Conservation (phyloP, 2,329 filamentous ascomycete genomes). For the Sclerotinia sclerotiorum region DNA sequence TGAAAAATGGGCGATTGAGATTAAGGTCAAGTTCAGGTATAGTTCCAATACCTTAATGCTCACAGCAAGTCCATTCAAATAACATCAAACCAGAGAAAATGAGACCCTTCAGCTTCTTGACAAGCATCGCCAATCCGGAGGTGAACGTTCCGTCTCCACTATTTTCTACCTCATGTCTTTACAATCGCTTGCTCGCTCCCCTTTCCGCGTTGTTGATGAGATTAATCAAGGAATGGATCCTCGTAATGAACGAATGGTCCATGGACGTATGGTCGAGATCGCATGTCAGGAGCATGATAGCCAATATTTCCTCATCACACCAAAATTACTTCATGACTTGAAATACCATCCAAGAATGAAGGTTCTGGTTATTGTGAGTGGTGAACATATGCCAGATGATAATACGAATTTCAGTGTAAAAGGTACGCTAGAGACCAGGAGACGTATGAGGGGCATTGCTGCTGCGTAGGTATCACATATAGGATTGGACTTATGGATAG, state of each 20-base stretch:
- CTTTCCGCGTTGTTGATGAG: slow-evolving; percentile 97
- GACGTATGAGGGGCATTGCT: slow-evolving; percentile 32
- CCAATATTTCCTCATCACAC: slow-evolving; percentile 96
- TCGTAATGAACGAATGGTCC: slow-evolving; percentile 95
- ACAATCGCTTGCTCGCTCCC: slow-evolving; percentile 87
- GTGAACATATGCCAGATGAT: slow-evolving; percentile 66
- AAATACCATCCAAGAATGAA: slow-evolving; percentile 90
- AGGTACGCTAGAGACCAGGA: slow-evolving; percentile 35
- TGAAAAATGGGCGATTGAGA: slow-evolving; percentile 89
- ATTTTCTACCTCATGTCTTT: slow-evolving; percentile 99
- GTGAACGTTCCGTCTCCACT: slow-evolving; percentile 92
- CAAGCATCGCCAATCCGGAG: slow-evolving; percentile 91
- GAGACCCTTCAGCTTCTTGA: slow-evolving; percentile 84
- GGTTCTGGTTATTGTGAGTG: slow-evolving; percentile 89
- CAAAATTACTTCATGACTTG: slow-evolving; percentile 83
- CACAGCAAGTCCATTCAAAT: slow-evolving; percentile 11
- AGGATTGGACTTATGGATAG: neutral
- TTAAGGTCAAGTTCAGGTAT: slow-evolving; percentile 91
- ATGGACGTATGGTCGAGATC: slow-evolving; percentile 97
- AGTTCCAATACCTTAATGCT: slow-evolving; percentile 35
- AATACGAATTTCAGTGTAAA: slow-evolving; percentile 38
- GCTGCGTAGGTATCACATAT: neutral
- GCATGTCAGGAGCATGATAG: slow-evolving; percentile 79
- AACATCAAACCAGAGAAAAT: slow-evolving; percentile 56
- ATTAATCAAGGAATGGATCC: slow-evolving; percentile 99